Evolutionary conservation across 2,329 filamentous ascomycete species (phyloP).

Genomic region (Trichoderma sp.): DNA sequence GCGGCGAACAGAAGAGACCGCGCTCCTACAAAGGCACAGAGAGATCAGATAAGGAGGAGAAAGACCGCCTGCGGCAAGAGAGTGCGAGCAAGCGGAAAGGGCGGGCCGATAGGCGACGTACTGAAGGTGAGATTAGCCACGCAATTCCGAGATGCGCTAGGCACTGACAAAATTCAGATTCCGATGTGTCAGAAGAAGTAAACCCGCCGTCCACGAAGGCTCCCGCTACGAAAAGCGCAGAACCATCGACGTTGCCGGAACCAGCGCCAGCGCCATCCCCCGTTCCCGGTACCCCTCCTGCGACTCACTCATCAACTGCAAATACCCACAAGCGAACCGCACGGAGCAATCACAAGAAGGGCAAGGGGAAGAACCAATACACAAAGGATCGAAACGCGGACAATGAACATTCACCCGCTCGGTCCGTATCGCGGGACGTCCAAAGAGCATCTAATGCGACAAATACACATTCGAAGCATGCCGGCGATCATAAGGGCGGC

Average conservation of each 20-base stretch:
- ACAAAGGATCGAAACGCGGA: conserved; percentile 68
- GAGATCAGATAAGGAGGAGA: conserved; percentile 67
- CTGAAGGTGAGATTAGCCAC: conserved; percentile 60
- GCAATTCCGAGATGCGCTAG: neutral
- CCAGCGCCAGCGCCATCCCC: conserved; percentile 29
- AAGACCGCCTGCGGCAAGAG: conserved; percentile 70
- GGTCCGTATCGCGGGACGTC: conserved; percentile 53
- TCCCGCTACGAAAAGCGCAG: conserved; percentile 30
- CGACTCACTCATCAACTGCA: conserved; percentile 44
- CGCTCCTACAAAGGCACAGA: conserved; percentile 60
- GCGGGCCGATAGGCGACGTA: conserved; percentile 73
- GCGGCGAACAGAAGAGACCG: conserved; percentile 57
- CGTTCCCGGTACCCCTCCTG: conserved; percentile 40
- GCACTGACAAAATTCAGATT: conserved; percentile 48
- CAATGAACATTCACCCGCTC: conserved; percentile 54
- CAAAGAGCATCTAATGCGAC: conserved; percentile 37
- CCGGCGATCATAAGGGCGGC: conserved; percentile 50
- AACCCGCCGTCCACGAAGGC: conserved; percentile 44
- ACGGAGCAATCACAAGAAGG: conserved; percentile 62
- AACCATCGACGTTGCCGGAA: conserved; percentile 32
- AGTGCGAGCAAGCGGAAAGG: conserved; percentile 77
- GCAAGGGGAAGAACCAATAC: conserved; percentile 76
- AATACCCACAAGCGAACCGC: conserved; percentile 56
- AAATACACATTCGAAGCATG: conserved; percentile 35
- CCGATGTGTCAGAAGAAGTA: conserved; percentile 67